phyloP scores from a whole-genome alignment of 1,284 basidiomycete genomes.

The Pseudozyma sp. region DNA sequence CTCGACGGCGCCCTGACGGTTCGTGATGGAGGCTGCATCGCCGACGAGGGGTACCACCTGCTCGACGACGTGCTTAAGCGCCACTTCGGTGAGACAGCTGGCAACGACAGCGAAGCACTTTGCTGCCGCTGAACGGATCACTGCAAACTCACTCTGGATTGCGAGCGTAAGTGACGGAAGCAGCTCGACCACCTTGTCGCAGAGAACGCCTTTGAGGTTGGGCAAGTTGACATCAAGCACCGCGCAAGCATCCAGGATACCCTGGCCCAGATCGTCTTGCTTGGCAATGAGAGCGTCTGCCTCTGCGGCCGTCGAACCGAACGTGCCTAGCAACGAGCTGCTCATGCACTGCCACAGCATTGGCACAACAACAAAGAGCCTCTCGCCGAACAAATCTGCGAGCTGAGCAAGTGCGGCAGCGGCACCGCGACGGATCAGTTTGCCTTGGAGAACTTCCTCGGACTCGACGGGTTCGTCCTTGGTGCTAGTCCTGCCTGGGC shows the following conservation, averaged over 20 bases:
- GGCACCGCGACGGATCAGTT: constrained; percentile 80
- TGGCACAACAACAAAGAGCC: constrained; percentile 81
- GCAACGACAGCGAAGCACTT: constrained; percentile 88
- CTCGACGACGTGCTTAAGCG: constrained; percentile 89
- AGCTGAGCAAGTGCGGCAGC: constrained; percentile 83
- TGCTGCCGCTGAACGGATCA: constrained; percentile 88
- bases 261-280: constrained; percentile 76
- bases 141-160: constrained; percentile 84
- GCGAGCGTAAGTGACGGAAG: constrained; percentile 82
- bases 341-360: constrained; percentile 95
- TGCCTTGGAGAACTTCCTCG: constrained; percentile 67
- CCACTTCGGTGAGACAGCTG: constrained; percentile 83
- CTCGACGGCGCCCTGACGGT: constrained; percentile 91
- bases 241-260: constrained; percentile 91
- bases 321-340: constrained; percentile 79
- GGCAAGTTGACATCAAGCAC: constrained; percentile 85
- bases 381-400: constrained; percentile 80
- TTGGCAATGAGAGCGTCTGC: constrained; percentile 31
- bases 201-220: constrained; percentile 79
- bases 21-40: constrained; percentile 80
- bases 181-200: constrained; percentile 77
- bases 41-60: constrained; percentile 85
- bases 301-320: constrained; percentile 73
- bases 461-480: constrained; percentile 69
- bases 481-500: constrained; percentile 27